Conservation (phyloP, 129 eudicot genomes). For the Centella asiatica region DNA sequence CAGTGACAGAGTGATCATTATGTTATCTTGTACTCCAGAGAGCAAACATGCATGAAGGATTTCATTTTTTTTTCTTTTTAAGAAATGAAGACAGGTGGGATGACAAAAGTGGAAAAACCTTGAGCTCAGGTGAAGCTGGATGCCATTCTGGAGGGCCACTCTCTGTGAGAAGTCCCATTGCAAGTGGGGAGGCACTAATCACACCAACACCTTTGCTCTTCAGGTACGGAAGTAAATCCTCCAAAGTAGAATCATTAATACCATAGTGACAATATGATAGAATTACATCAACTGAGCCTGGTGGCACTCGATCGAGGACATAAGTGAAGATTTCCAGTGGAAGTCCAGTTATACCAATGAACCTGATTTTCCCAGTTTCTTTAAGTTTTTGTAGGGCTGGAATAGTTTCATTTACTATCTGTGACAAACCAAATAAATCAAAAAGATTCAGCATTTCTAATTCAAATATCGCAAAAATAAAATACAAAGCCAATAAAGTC, state of each 20-base stretch:
- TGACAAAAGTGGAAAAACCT: slow-evolving; percentile 35
- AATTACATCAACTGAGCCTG: slow-evolving; percentile 73
- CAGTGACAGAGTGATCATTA: too few relatives aligned
- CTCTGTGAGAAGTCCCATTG: slow-evolving; percentile 99
- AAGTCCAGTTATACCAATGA: slow-evolving; percentile 96
- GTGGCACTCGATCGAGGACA: slow-evolving; percentile 85
- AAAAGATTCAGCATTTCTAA: not conserved
- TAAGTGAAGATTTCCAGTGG: slow-evolving; percentile 72
- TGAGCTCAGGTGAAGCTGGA: slow-evolving; percentile 80
- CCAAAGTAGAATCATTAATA: slow-evolving; percentile 74
- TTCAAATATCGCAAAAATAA: not conserved
- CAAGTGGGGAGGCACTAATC: slow-evolving; percentile 86
- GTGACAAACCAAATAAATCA: slow-evolving; percentile 4
- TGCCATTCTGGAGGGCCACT: slow-evolving; percentile 95
- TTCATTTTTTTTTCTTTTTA: not conserved
- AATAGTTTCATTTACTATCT: slow-evolving; percentile 87
- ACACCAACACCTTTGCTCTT: slow-evolving; percentile 91
- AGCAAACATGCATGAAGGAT: not conserved
- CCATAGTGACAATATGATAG: slow-evolving; percentile 87
- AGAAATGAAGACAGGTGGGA: not conserved
- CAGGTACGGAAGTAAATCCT: slow-evolving; percentile 76
- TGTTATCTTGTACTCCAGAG: not conserved
- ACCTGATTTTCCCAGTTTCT: slow-evolving; percentile 72
- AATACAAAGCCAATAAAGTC: not conserved
- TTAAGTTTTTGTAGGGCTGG: slow-evolving; percentile 87